Evolutionary conservation across 73 alveolate genomes (phyloP).

Genomic region (Symbiodinium pilosum): DNA sequence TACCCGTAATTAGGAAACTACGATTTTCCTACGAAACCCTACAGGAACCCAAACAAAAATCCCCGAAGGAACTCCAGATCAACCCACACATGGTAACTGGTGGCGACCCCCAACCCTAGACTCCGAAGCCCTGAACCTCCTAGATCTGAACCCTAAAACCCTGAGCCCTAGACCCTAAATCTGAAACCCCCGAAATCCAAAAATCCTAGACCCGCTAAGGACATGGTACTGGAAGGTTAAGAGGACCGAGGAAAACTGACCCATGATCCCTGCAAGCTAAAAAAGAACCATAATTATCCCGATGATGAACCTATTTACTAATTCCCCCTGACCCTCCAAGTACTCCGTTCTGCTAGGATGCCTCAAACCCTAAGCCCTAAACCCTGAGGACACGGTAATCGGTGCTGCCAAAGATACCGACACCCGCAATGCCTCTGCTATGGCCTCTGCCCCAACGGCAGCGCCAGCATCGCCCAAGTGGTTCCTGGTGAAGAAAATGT

Average conservation of each 20-base stretch:
- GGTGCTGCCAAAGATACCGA: not conserved
- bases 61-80: too few relatives aligned
- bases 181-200: not conserved
- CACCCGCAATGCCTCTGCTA: conserved; percentile 34
- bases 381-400: not conserved
- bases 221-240: too few relatives aligned
- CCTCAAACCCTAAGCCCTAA: not conserved
- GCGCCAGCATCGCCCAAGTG: conserved; percentile 25
- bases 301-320: too few relatives aligned
- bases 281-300: too few relatives aligned
- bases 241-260: too few relatives aligned
- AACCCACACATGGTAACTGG: too few relatives aligned
- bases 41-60: not conserved
- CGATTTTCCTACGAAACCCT: not conserved
- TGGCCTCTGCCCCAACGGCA: conserved; percentile 8
- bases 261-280: too few relatives aligned
- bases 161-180: not conserved
- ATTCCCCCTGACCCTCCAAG: too few relatives aligned
- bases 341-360: not conserved
- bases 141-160: not conserved
- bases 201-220: too few relatives aligned
- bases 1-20: too few relatives aligned
- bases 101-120: not conserved
- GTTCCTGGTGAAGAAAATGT: not conserved
- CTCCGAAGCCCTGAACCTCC: not conserved